These are phyloP conservation scores for Apium graveolens DNA, from an alignment of 129 eudicot species.

Conservation along the genomic window DNA sequence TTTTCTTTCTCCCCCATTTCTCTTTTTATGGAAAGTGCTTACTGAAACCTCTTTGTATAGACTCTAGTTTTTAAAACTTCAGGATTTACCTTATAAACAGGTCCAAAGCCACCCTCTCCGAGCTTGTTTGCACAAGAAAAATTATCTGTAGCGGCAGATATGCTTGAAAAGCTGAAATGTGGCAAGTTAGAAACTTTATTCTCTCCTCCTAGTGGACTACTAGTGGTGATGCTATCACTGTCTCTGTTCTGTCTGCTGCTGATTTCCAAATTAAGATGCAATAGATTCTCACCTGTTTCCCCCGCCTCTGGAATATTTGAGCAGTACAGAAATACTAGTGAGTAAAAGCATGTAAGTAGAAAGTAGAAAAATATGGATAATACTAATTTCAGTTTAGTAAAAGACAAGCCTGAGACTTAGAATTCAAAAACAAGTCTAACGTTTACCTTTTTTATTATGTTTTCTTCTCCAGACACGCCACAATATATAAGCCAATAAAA, in stretches of 20 bases:
- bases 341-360: not conserved
- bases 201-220: not conserved
- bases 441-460: not conserved
- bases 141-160: constrained; percentile 2
- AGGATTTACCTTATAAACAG: not conserved
- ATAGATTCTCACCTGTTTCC: not conserved
- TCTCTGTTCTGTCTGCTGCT: not conserved
- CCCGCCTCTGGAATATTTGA: not conserved
- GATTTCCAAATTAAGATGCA: not conserved
- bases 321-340: not conserved
- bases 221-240: not conserved
- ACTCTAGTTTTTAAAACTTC: not conserved
- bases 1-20: too few relatives aligned
- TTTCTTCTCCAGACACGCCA: not conserved
- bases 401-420: not conserved
- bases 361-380: not conserved
- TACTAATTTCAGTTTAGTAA: not conserved
- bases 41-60: not conserved
- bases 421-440: not conserved
- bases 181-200: not conserved
- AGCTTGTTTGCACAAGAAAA: not conserved
- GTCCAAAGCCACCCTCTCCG: constrained; percentile 7
- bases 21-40: not conserved
- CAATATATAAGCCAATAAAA: not conserved
- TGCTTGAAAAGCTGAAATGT: not conserved